phyloP scores from a whole-genome alignment of 257 asterid genomes.

The Echium plantagineum region DNA sequence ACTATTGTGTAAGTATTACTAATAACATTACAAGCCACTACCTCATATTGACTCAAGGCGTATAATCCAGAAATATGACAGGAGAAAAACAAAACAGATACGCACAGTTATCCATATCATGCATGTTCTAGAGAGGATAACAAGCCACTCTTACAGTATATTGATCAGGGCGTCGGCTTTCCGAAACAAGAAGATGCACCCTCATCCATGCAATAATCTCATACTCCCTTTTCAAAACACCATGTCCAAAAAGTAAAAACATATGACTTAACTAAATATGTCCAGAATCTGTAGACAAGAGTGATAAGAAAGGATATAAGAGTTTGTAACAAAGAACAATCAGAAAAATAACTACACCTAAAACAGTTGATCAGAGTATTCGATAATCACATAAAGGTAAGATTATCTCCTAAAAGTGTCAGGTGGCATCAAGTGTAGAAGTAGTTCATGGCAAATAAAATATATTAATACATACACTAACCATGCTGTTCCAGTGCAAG shows the following conservation, averaged over 20 bases:
- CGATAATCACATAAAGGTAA: not conserved
- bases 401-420: too few relatives aligned
- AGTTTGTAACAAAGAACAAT: not conserved
- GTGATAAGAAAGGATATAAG: not conserved
- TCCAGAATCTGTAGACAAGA: conserved; percentile 61
- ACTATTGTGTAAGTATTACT: too few relatives aligned
- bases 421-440: too few relatives aligned
- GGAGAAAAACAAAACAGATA: not conserved
- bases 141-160: conserved; percentile 46
- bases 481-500: too few relatives aligned
- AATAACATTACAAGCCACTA: too few relatives aligned
- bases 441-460: too few relatives aligned
- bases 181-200: conserved; percentile 78
- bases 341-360: too few relatives aligned
- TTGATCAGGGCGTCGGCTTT: conserved; percentile 86
- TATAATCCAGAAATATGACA: too few relatives aligned
- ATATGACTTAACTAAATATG: conserved; percentile 81
- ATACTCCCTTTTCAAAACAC: conserved; percentile 64
- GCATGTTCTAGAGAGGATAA: not conserved
- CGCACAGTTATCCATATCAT: too few relatives aligned
- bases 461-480: too few relatives aligned
- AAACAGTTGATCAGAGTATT: not conserved
- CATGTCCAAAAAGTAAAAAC: conserved; percentile 83
- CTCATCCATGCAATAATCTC: conserved; percentile 67
- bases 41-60: too few relatives aligned